Conservation (phyloP, 2,329 filamentous ascomycete species). For the Calonectria hongkongensis region DNA sequence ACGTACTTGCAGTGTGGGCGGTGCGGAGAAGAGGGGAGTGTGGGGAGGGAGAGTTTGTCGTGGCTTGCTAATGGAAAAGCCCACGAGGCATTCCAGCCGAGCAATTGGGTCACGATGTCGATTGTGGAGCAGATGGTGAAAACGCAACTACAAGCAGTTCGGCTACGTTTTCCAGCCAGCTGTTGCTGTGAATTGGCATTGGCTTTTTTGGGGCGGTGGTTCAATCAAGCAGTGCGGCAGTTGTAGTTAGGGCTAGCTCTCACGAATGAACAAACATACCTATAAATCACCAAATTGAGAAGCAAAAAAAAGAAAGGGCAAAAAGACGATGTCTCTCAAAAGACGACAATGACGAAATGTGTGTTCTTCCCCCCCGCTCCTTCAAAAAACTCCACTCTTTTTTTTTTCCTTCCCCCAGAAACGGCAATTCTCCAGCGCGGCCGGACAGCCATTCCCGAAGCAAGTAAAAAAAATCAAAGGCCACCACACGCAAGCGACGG, state of each 20-base stretch:
- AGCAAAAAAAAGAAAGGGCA: conserved; percentile 17
- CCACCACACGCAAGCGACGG: background rate
- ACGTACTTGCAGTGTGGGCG: conserved; percentile 3
- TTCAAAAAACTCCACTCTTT: conserved; percentile 5
- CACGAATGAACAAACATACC: background rate
- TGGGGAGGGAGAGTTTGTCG: conserved; percentile 36
- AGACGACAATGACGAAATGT: conserved; percentile 11
- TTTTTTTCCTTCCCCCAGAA: background rate
- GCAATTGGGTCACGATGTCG: conserved; percentile 23
- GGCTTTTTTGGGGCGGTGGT: background rate
- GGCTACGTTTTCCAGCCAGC: background rate
- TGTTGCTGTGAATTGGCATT: background rate
- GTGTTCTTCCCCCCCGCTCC: background rate
- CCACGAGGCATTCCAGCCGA: conserved; percentile 13
- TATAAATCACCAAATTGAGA: background rate
- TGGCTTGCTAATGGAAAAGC: conserved; percentile 28
- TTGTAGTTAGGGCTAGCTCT: background rate
- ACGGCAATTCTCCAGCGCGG: background rate
- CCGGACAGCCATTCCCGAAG: conserved; percentile 10
- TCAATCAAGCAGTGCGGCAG: background rate
- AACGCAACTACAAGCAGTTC: background rate
- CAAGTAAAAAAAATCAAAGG: conserved; percentile 12
- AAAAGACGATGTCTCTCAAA: background rate
- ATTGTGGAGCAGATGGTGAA: conserved; percentile 9
- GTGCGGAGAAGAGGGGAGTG: conserved; percentile 33